phyloP scores from a whole-genome alignment of 495 filamentous ascomycete genomes.

The Talaromyces stipitatus region DNA sequence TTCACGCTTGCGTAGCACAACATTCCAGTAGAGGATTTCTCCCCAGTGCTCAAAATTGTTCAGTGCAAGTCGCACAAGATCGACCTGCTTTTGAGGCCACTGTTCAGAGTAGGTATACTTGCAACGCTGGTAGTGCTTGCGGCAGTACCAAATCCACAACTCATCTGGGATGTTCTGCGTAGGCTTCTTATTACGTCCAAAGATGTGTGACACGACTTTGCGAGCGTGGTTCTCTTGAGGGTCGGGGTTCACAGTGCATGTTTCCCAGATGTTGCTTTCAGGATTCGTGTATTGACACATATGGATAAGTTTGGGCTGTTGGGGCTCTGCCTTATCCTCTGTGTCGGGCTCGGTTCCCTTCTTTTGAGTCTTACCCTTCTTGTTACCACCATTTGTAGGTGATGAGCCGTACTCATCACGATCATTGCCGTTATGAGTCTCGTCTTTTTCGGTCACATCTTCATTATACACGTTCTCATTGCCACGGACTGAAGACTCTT shows the following conservation, averaged over 20 bases:
- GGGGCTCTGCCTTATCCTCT: background rate
- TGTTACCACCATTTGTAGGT: background rate
- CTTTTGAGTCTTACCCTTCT: background rate
- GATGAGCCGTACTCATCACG: background rate
- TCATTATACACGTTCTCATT: background rate
- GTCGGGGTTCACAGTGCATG: background rate
- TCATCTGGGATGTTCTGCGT: constrained; percentile 58
- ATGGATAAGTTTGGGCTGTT: background rate
- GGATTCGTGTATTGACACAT: constrained; percentile 5
- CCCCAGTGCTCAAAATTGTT: constrained; percentile 53
- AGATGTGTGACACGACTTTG: constrained; percentile 77
- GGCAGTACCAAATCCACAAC: constrained; percentile 66
- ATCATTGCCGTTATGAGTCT: background rate
- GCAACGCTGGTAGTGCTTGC: constrained; percentile 78
- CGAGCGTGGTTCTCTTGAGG: constrained; percentile 22
- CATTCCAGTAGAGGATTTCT: constrained; percentile 25
- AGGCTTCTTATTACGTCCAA: constrained; percentile 78
- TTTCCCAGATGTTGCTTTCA: background rate
- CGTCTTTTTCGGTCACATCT: background rate
- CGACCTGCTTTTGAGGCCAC: constrained; percentile 52
- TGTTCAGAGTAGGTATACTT: constrained; percentile 52
- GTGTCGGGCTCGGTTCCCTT: background rate
- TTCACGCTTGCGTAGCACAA: constrained; percentile 20
- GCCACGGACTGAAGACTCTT: background rate
- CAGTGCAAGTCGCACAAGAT: constrained; percentile 52